Evolutionary conservation across 2,329 filamentous ascomycete species (phyloP).

Genomic region (Plectosphaerella cucumerina): DNA sequence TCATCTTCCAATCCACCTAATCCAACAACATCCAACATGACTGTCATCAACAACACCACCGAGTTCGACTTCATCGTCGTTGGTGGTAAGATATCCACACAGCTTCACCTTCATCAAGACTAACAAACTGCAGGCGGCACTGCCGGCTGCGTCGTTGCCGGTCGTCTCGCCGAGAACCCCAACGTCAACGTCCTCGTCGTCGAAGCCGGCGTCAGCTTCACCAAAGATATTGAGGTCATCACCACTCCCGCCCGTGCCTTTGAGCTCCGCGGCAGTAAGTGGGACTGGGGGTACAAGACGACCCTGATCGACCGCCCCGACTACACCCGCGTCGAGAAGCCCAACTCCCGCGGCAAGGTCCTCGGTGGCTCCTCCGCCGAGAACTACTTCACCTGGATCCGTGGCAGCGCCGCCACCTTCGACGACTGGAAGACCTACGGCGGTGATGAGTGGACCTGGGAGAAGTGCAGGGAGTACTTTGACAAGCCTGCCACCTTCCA

Average conservation of each 20-base stretch:
- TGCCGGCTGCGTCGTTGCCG: conserved; percentile 30
- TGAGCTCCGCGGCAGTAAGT: conserved; percentile 47
- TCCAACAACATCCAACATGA: conserved; percentile 10
- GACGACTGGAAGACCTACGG: conserved; percentile 70
- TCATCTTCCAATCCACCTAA: not conserved
- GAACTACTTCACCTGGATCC: conserved; percentile 64
- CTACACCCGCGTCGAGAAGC: conserved; percentile 59
- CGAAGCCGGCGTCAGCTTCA: conserved; percentile 44
- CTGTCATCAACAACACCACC: conserved; percentile 6
- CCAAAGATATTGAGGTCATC: conserved; percentile 45
- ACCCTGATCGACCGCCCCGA: conserved; percentile 55
- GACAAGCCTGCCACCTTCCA: conserved; percentile 45
- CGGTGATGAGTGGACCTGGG: conserved; percentile 63
- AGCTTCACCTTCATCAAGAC: not conserved
- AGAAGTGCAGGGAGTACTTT: conserved; percentile 44
- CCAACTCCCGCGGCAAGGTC: conserved; percentile 56
- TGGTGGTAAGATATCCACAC: conserved; percentile 12
- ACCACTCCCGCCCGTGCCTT: conserved; percentile 49
- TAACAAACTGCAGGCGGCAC: conserved; percentile 22
- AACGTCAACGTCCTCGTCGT: conserved; percentile 34
- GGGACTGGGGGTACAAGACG: conserved; percentile 60
- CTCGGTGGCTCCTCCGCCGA: conserved; percentile 54
- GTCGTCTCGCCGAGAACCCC: conserved; percentile 29
- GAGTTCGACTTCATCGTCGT: conserved; percentile 36
- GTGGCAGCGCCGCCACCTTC: conserved; percentile 52